phyloP scores from a whole-genome alignment of 768 basidiomycete genomes.

The Neoboletus magnificus region DNA sequence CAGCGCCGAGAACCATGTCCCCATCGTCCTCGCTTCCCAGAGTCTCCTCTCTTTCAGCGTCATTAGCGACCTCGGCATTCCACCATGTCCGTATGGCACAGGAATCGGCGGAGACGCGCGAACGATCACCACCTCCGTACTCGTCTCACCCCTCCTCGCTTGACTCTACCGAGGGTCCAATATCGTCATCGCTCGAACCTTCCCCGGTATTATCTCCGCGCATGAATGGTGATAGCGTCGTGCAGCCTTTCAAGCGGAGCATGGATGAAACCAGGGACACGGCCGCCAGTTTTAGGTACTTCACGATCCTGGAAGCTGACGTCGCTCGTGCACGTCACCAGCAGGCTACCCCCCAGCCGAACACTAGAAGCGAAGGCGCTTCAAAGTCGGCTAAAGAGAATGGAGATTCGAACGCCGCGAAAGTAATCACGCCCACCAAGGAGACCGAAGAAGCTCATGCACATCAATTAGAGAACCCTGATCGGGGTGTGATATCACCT shows the following conservation, averaged over 20 bases:
- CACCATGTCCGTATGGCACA: conserved; percentile 45
- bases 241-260: conserved; percentile 41
- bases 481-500: conserved; percentile 25
- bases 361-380: conserved; percentile 9
- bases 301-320: conserved; percentile 42
- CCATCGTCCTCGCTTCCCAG: conserved; percentile 39
- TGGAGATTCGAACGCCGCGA: conserved; percentile 11
- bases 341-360: conserved; percentile 3
- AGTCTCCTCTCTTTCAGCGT: conserved; percentile 67
- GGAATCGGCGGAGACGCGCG: conserved; percentile 14
- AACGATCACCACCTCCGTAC: conserved; percentile 33
- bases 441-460: conserved; percentile 6
- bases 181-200: conserved; percentile 18
- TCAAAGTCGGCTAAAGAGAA: conserved; percentile 8
- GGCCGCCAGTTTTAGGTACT: conserved; percentile 47
- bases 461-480: conserved; percentile 18
- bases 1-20: conserved; percentile 36
- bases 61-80: conserved; percentile 57
- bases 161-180: conserved; percentile 22
- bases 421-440: conserved; percentile 6
- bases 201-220: conserved; percentile 22
- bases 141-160: conserved; percentile 36
- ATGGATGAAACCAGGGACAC: conserved; percentile 47
- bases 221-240: conserved; percentile 24
- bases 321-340: conserved; percentile 29